Evolutionary conservation across 75 land plant genomes (phyloP), one percentile per base, ranked within the genome.

Genomic region (Picea sitchensis): DNA sequence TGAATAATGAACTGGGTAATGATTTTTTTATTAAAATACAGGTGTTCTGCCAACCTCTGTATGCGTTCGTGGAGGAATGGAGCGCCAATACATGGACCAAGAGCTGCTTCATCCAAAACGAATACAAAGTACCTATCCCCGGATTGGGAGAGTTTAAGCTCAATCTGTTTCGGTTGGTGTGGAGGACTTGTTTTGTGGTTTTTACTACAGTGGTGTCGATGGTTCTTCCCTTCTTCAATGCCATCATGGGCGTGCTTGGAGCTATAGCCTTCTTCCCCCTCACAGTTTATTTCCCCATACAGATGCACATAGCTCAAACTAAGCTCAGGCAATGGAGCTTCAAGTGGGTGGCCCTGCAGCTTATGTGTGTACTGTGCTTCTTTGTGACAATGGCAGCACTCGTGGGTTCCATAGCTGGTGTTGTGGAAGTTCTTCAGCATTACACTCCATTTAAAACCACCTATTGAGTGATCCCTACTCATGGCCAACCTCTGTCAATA

Each of bases 171-270:
- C 83, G 78, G 76, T 61, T 96, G 77, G 81, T 96, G 12, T 93
- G 93, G 94, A 82, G 99, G 57, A 84, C 92, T 1, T 32, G 59
- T 0, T 90, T 84, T 77, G 93, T 96, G 69, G 75, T 94, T 21
- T 54, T 91, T 17, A 91, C 95, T 62, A 85, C 94, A 4, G 77
- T 95, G 4, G 61, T 94, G 4, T 88, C 99, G 44, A 92, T 96
- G 95, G 57, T 92, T 36, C 73, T 96, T 44, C 99, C 99, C 11
- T 94, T 96, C 87, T 96, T 96, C 92, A 96, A 96, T 61, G 98
- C 85, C 23, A 80, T 96, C 20, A 31, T 96, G 77, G 99, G 99
- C 3, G 83, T 96, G 5, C 36, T 96, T 26, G 99, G 99, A 8
- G 98, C 99, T 5, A 62, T 85, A 5, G 87, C 90, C 11, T 96